Evolutionary conservation across 345 rosid species (phyloP), one percentile per base, ranked within the genome.

Genomic region (Euphorbia lathyris): DNA sequence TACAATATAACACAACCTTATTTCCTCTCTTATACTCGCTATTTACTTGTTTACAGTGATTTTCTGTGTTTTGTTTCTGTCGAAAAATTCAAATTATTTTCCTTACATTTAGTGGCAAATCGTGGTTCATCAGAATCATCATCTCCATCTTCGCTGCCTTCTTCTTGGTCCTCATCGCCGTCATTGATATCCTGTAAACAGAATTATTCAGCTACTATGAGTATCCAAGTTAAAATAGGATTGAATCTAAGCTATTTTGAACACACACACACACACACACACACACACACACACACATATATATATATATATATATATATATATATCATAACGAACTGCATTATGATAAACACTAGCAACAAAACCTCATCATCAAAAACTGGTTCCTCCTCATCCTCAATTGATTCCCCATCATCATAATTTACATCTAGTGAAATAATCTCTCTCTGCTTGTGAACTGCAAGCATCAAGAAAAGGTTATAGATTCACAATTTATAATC

Each of bases 361-460:
- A 25, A 56, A 22, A 77, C 81, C 77, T 73, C 65, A 11, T 73
- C 26, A 51, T 86, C 88, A 73, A 91, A 84, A 75, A 95, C 89
- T 0, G 93, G 97, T 36, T 83, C 82, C 67, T 81, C 97, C 26
- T 81, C 82, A 80, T 92, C 96, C 36, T 83, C 92, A 82, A 83
- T 89, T 0, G 91, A 86, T n/a, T 76, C 89, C 70, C 72, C 87
- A 65, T 62, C 79, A 80, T 84, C 91, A 73, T 68, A 84, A 67
- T 87, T 82, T 29, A 87, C 47, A 75, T 86, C 83, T 53, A 92
- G 81, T 2, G 93, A 92, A 78, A 95, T 86, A 66, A 92, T 74
- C 77, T 90, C 92, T 67, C 97, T 83, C 76, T 90, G 88, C 72
- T 88, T 95, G 74, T 90, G 97, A 87, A 92, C 97, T 95, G 80